A percentile compares a stretch with the other conserved stretches of the same genome.
Evolutionary conservation across 345 rosid species (phyloP).

Genomic region (Heritiera littoralis): DNA sequence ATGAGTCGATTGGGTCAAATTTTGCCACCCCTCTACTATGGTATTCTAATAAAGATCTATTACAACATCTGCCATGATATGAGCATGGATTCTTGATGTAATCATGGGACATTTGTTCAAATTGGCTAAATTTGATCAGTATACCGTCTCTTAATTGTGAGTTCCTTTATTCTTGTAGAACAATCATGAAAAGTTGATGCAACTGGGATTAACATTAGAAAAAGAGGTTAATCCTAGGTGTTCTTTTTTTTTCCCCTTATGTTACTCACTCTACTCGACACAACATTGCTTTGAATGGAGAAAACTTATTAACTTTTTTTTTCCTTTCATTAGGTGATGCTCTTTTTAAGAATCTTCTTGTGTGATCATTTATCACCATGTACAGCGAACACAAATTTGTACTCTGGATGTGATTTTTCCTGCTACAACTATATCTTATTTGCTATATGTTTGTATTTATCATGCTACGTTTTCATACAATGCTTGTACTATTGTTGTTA

Average conservation of each 20-base stretch:
- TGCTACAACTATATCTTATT: not conserved
- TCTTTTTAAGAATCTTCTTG: not conserved
- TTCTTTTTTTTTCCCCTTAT: not conserved
- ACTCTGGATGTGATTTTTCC: not conserved
- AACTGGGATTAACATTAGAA: not conserved
- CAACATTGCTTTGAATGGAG: not conserved
- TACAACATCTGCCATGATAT: not conserved
- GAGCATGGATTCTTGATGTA: not conserved
- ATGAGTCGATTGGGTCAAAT: not conserved
- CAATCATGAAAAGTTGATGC: not conserved
- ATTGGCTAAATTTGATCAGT: not conserved
- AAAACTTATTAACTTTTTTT: not conserved
- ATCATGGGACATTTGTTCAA: not conserved
- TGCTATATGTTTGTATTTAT: not conserved
- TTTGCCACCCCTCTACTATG: not conserved
- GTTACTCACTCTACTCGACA: not conserved
- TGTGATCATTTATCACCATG: not conserved
- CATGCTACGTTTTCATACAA: not conserved
- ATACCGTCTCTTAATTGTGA: not conserved
- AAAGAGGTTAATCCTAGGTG: not conserved
- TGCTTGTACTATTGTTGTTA: slow-evolving; percentile 1
- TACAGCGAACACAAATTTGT: not conserved
- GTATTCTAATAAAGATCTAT: not conserved
- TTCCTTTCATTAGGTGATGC: not conserved
- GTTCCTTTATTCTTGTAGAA: not conserved